Evolutionary conservation across 208 protist species (phyloP), one percentile per base, ranked within the genome.

Genomic region (Leishmania braziliensis): DNA sequence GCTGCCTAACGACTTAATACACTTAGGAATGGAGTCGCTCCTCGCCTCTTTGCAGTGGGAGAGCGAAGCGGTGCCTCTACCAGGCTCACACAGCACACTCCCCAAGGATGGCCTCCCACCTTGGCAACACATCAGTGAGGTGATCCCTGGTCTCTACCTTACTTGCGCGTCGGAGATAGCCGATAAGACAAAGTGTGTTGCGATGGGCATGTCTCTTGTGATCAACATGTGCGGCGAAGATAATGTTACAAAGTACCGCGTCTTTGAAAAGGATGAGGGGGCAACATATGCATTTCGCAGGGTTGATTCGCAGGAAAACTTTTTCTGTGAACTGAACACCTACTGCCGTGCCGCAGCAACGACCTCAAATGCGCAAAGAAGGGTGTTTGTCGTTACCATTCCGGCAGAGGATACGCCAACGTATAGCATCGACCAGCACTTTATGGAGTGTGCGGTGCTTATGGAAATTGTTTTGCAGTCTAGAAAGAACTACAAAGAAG

Each of bases 391-490:
- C 50, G 81, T 87, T 23, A 94, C 84, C 10, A 85, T 97, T 77
- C 56, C 89, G 23, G 92, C 92, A 18, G 83, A 92, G 68, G 94
- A 97, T 69, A 84, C 75, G 33, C 89, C 94, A 10, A 87, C 80
- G n/a, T 97, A 96, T 79, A 86, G 90, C 53, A 93, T 97, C 50
- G 88, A 88, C 23, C 51, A 81, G 43, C 90, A 95, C 71, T 96
- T 97, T 83, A 53, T 89, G 18, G 87, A 92, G 39, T 86, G 84
- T 63, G 90, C 88, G n/a, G 79, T 86, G 3, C 77, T 97, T 36
- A 91, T 97, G 20, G 89, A 95, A 66, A 66, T 94, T 2, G 86
- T 95, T 20, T 79, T 96, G 50, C 46, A 83, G 10, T 82, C 88
- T 72, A 75, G 89, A 50, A 78, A 73, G 48, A 56, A 10, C 0